Base-by-base conservation (phyloP, 768 basidiomycete genomes). In the Suillus clintonianus region DNA sequence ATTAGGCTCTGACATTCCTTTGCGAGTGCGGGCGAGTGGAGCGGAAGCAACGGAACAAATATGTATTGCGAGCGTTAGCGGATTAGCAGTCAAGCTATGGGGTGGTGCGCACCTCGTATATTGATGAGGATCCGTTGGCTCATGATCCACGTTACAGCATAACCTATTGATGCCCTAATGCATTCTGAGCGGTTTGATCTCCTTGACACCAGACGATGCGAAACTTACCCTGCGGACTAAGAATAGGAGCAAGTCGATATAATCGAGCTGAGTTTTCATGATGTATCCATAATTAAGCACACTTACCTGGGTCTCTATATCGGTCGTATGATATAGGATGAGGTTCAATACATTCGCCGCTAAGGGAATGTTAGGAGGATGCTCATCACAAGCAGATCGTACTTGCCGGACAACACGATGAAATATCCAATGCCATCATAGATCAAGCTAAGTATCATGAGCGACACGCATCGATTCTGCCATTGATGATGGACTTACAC, bases 341-440 rank as follows among this genome's bases (percentile, higher is more conserved):
- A 87, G 68, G 67, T 87, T 88, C 65, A 85, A 74, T 34, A 81
- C 68, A 67, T 88, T 88, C 71, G 78, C 76, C 14, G 74, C 85
- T 86, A 56, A 3, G 14, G 19, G 15, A 6, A 42, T 37, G 15
- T 56, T 41, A 47, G 17, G 53, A 59, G 15, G 62, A 39, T 39
- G 19, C 42, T 45, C 22, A 3, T 9, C 10, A 19, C 56, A 30
- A 42, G 24, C 15, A 19, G 22, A 64, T 17, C 8, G 22, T 47
- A 39, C 71, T 24, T 66, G 84, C 85, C 78, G 19, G 87, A 86
- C 51, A 90, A 73, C 5, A 78, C 78, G 37, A 87, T 67, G 63
- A 89, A 85, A 70, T 89, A 90, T 30, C 84, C 82, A 27, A 90
- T 74, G 34, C 89, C 89, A 65, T 91, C 88, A 60, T 85, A 86